Percentiles rank a stretch among this genome's conserved stretches.
These are phyloP conservation scores for Aspergillus homomorphus DNA, from an alignment of 495 filamentous ascomycete species.

Conservation along the genomic window DNA sequence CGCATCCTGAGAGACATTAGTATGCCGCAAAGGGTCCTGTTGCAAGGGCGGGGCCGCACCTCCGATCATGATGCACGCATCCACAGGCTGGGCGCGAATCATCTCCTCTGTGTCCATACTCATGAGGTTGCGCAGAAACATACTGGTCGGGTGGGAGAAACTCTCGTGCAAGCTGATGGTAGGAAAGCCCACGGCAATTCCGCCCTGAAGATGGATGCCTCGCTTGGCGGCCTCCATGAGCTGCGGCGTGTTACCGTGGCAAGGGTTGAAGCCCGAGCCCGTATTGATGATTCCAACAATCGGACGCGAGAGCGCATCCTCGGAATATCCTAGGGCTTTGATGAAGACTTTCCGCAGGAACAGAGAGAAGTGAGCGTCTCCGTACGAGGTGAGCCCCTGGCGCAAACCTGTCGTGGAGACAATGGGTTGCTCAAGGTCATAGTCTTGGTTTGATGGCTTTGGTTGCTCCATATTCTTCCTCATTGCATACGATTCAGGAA, in stretches of 20 bases:
- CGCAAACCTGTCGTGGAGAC: conserved; percentile 50
- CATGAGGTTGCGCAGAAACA: conserved; percentile 67
- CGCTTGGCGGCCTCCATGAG: conserved; percentile 63
- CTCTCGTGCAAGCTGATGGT: conserved; percentile 64
- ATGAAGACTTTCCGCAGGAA: conserved; percentile 70
- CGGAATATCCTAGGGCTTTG: conserved; percentile 65
- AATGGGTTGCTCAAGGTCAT: conserved; percentile 50
- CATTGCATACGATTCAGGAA: background rate
- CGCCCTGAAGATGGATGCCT: conserved; percentile 59
- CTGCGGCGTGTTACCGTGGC: conserved; percentile 65
- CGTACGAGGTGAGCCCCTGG: conserved; percentile 62
- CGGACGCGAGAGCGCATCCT: conserved; percentile 61
- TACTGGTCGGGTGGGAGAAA: conserved; percentile 63
- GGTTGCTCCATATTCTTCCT: background rate
- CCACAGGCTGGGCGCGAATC: conserved; percentile 62
- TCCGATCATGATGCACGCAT: conserved; percentile 62
- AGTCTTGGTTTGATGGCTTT: conserved; percentile 35
- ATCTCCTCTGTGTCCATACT: conserved; percentile 74
- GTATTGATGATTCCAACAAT: conserved; percentile 68
- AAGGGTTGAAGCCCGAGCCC: conserved; percentile 64
- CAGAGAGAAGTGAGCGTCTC: conserved; percentile 65
- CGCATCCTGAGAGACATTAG: conserved; percentile 61
- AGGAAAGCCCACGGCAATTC: conserved; percentile 62
- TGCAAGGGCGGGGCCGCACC: too few species aligned
- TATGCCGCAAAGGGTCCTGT: too few species aligned